Conservation (phyloP, 2,329 filamentous ascomycete genomes). For the Gnomoniopsis smithogilvyi region DNA sequence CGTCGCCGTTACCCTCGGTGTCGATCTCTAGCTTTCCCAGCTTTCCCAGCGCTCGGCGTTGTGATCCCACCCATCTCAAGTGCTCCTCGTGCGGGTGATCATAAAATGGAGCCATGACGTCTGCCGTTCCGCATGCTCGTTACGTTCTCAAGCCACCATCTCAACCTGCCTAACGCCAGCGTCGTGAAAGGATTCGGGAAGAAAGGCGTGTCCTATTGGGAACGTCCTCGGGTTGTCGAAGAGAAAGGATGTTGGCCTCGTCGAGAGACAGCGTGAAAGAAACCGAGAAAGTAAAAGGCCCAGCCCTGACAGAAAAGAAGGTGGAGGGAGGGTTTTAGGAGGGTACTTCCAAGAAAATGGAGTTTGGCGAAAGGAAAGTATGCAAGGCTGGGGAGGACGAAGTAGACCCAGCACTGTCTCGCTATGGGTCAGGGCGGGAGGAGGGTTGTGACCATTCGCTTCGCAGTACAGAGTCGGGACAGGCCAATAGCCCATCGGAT, state of each 20-base stretch:
- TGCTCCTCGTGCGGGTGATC: conserved; percentile 2
- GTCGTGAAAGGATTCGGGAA: conserved; percentile 3
- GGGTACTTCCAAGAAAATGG: conserved; percentile 13
- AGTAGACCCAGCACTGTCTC: conserved; percentile 11
- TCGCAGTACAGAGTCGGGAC: conserved; percentile 3
- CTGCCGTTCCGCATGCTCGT: conserved; percentile 9
- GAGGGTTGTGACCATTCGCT: neutral
- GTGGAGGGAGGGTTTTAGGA: neutral
- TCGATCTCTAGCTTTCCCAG: neutral
- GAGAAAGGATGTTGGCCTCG: neutral
- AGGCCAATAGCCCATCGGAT: conserved; percentile 1
- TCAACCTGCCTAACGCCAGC: conserved; percentile 15
- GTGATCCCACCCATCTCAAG: neutral
- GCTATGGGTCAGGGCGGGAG: neutral
- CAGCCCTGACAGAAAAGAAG: conserved; percentile 15
- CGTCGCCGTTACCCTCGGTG: neutral
- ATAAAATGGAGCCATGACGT: conserved; percentile 16
- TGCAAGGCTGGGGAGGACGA: conserved; percentile 9
- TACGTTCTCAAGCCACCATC: conserved; percentile 14
- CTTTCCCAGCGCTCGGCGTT: neutral
- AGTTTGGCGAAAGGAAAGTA: conserved; percentile 1
- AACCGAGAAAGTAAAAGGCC: conserved; percentile 9
- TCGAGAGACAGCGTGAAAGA: neutral
- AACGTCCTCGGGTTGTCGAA: neutral
- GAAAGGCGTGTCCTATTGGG: neutral